phyloP scores from a whole-genome alignment of 73 alveolate species.

The Stentor coeruleus region DNA sequence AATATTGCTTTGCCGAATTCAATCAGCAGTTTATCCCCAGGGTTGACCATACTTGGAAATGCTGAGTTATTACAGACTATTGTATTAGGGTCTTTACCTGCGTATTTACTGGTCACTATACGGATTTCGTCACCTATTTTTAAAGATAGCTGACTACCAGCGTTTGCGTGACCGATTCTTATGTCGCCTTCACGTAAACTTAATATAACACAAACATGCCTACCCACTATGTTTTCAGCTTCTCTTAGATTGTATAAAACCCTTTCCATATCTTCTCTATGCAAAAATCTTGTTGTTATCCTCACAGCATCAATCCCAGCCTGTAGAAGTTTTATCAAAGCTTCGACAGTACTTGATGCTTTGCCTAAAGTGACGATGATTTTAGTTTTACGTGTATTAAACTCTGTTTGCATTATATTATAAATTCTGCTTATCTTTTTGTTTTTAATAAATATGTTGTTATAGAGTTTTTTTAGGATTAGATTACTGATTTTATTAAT shows the following conservation, averaged over 20 bases:
- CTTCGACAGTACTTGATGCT: not conserved
- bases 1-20: slow-evolving; percentile 22
- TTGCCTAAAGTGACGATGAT: slow-evolving; percentile 13
- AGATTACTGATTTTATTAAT: too few species aligned
- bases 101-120: not conserved
- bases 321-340: not conserved
- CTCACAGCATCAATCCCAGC: slow-evolving; percentile 20
- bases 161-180: not conserved
- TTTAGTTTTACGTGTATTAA: slow-evolving; percentile 8
- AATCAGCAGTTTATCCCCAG: slow-evolving; percentile 3
- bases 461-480: too few species aligned
- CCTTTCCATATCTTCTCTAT: not conserved
- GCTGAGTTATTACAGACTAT: not conserved
- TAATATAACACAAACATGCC: slow-evolving; percentile 1
- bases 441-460: too few species aligned
- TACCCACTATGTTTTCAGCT: not conserved
- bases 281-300: not conserved
- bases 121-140: not conserved
- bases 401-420: too few species aligned
- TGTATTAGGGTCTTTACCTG: not conserved
- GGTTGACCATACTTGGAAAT: not conserved
- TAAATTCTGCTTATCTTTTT: too few species aligned
- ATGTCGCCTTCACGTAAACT: slow-evolving; percentile 23
- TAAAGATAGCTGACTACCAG: not conserved
- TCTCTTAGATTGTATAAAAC: not conserved